Evolutionary conservation across 2,329 filamentous ascomycete species (phyloP).

Genomic region (Aspergillus ochraceoroseus): DNA sequence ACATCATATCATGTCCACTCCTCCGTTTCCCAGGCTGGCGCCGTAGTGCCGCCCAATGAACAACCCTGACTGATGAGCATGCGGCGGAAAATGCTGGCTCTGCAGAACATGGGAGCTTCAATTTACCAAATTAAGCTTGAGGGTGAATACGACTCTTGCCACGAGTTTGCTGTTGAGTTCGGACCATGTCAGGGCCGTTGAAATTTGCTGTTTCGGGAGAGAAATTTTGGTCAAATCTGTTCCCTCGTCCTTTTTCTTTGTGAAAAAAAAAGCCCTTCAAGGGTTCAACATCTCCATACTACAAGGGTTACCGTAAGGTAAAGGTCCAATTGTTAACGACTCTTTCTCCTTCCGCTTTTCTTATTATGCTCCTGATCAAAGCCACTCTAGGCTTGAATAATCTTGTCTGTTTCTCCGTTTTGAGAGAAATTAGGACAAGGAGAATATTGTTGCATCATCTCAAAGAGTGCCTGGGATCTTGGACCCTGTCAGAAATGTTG

Average conservation of each 20-base stretch:
- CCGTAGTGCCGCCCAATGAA: constrained; percentile 20
- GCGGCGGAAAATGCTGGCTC: constrained; percentile 24
- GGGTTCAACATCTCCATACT: too few species aligned
- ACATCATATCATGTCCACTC: constrained; percentile 17
- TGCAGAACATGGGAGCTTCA: constrained; percentile 26
- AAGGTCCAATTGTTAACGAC: too few species aligned
- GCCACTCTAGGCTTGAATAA: not conserved
- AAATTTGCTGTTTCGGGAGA: constrained; percentile 20
- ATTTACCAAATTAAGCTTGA: constrained; percentile 25
- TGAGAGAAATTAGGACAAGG: constrained; percentile 17
- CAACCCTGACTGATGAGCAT: constrained; percentile 24
- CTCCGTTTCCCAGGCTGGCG: constrained; percentile 25
- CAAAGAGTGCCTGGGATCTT: constrained; percentile 15
- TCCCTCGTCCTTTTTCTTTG: constrained; percentile 6
- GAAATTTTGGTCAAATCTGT: constrained; percentile 3
- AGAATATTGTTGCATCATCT: constrained; percentile 25
- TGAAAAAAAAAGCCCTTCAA: not conserved
- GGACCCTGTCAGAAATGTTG: constrained; percentile 20
- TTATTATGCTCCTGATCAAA: constrained; percentile 2
- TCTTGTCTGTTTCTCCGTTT: constrained; percentile 9
- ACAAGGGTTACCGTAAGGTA: too few species aligned
- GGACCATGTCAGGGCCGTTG: constrained; percentile 28
- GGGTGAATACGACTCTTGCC: constrained; percentile 25
- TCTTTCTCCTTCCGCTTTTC: constrained; percentile 11
- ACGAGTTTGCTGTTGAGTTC: constrained; percentile 29